Base-by-base conservation (phyloP, 805 yeast genomes). In the Kuraishia piskuri region DNA sequence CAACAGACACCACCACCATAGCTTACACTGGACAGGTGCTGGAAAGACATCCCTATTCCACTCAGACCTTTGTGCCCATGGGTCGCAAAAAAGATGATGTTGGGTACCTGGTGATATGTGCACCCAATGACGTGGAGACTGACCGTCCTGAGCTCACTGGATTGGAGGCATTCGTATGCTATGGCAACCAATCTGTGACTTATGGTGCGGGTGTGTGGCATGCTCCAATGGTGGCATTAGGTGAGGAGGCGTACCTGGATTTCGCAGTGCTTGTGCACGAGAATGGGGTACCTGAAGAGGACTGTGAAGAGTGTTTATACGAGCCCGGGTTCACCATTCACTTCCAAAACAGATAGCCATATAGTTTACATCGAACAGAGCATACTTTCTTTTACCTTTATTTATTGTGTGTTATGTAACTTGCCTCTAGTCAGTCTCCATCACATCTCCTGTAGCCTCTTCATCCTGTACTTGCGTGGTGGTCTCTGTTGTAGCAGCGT, bases 11-110 rank as follows among this genome's bases (percentile, higher is more conserved):
- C 12, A 22, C 24, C 10, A 54, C 55, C 2, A 14, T n/a, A 7
- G 46, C 58, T 52, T 86, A 86, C 61, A 61, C 66, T 1, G 69
- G 86, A 8, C 85, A 78, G 58, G 96, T 91, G 1, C 74, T 91
- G 23, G 98, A 91, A 65, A 78, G 96, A 67, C 98, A 91, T 66
- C 97, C 97, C 9, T 86, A 68, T 63, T 78, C 91, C 14, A 84
- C 96, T 0, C 98, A 91, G 68, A 86, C 96, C 0, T 91, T 91
- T 64, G 61, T 88, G n/a, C 97, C 98, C 5, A 79, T 92, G 88
- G 97, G 97, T 3, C 71, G 82, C 58, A 59, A 65, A 40, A 68
- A 72, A 21, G 59, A 67, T 1, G 72, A 74, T 37, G 61, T 66
- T 10, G 85, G 89, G 0, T 92, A 83, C 61, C 66, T 92, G 58